These are phyloP conservation scores for Primulina tabacum DNA, from an alignment of 257 asterid species.

Conservation along the genomic window DNA sequence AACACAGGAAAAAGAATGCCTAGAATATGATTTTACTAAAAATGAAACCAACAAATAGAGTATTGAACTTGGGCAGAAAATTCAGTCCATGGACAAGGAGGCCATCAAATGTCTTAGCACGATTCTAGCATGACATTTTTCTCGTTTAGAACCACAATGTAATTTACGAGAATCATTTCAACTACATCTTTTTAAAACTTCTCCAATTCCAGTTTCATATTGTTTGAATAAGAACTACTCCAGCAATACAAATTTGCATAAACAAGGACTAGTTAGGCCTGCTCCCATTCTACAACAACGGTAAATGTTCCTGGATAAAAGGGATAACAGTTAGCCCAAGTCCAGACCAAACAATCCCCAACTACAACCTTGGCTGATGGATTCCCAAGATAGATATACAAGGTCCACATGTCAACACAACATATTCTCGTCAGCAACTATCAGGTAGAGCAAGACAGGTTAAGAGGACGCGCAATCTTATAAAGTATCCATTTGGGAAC, in stretches of 20 bases:
- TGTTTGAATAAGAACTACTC: not conserved
- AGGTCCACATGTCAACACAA: not conserved
- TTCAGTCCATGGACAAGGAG: not conserved
- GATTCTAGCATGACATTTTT: not conserved
- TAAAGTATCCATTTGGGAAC: not conserved
- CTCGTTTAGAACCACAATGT: conserved; percentile 2
- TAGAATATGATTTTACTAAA: not conserved
- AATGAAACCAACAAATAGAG: not conserved
- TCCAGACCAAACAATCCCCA: not conserved
- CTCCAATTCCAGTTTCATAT: not conserved
- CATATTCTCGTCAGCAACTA: not conserved
- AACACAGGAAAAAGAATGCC: not conserved
- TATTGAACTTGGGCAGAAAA: not conserved
- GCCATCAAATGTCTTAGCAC: not conserved
- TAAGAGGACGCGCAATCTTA: not conserved
- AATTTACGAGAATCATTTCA: not conserved
- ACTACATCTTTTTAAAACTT: not conserved
- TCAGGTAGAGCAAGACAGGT: not conserved
- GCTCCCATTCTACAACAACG: not conserved
- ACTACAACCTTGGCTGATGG: not conserved
- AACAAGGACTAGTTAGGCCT: not conserved
- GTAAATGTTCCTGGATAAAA: not conserved
- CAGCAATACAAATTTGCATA: not conserved
- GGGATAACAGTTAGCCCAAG: not conserved
- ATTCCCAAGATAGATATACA: not conserved